Conservation (phyloP, 2,329 filamentous ascomycete genomes). For the Chaetomiaceae sp. region DNA sequence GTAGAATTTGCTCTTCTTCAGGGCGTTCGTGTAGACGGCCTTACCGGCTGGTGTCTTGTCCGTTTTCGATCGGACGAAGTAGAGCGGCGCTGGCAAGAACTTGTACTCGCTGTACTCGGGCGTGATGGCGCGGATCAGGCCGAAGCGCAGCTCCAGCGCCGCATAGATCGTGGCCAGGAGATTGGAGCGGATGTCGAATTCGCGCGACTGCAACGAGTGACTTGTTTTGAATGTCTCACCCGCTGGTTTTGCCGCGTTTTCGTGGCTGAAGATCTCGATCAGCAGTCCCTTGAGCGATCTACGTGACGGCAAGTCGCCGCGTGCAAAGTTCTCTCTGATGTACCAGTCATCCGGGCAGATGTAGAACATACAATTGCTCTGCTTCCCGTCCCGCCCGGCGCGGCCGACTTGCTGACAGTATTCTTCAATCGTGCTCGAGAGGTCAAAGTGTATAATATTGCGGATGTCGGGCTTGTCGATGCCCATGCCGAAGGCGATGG, state of each 20-base stretch:
- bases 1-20: conserved; percentile 37
- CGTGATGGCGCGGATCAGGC: conserved; percentile 51
- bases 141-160: conserved; percentile 55
- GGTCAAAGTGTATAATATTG: conserved; percentile 49
- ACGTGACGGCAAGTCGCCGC: conserved; percentile 53
- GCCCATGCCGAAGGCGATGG: conserved; percentile 57
- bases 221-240: conserved; percentile 32
- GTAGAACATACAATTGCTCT: conserved; percentile 53
- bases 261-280: conserved; percentile 46
- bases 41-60: conserved; percentile 40
- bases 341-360: conserved; percentile 54
- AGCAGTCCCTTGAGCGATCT: conserved; percentile 45
- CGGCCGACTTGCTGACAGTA: conserved; percentile 56
- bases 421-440: conserved; percentile 49
- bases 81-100: conserved; percentile 37
- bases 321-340: conserved; percentile 54
- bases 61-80: conserved; percentile 29
- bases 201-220: conserved; percentile 40
- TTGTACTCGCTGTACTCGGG: conserved; percentile 54
- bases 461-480: conserved; percentile 54
- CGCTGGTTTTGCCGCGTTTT: background rate
- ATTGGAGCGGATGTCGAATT: conserved; percentile 49
- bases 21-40: conserved; percentile 39
- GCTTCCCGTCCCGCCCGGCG: conserved; percentile 48
- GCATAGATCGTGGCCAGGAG: conserved; percentile 52